Percentiles rank a stretch among this genome's conserved stretches.
Evolutionary conservation across 2,329 filamentous ascomycete species (phyloP).

Genomic region (Fusarium annulatum): DNA sequence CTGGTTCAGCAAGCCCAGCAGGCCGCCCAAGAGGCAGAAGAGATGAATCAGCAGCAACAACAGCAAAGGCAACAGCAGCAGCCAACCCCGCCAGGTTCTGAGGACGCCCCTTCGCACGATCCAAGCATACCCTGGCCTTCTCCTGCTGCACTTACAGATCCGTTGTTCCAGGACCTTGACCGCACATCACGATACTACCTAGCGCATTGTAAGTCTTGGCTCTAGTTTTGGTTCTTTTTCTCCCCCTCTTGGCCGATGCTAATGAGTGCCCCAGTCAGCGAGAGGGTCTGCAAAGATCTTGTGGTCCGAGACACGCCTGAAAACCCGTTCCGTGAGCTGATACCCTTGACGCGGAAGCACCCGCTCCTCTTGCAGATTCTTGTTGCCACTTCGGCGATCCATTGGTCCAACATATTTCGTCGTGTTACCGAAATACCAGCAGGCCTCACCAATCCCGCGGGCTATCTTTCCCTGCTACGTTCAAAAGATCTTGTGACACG

Average conservation of each 20-base stretch:
- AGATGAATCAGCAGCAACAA: constrained; percentile 19
- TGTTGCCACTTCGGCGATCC: constrained; percentile 61
- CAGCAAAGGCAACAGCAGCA: constrained; percentile 5
- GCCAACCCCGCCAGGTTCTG: background rate
- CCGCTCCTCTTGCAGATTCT: constrained; percentile 61
- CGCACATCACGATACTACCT: constrained; percentile 59
- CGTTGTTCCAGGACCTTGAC: constrained; percentile 65
- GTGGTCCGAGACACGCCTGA: constrained; percentile 59
- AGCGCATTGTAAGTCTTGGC: constrained; percentile 57
- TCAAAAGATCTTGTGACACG: constrained; percentile 53
- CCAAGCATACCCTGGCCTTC: constrained; percentile 34
- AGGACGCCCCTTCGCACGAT: constrained; percentile 8
- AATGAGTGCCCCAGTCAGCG: constrained; percentile 52
- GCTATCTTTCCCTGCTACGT: constrained; percentile 51
- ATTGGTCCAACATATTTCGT: constrained; percentile 59
- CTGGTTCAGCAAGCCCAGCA: constrained; percentile 26
- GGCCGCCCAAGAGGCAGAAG: constrained; percentile 29
- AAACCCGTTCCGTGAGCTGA: constrained; percentile 61
- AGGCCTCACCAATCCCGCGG: constrained; percentile 50
- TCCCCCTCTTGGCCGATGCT: constrained; percentile 32
- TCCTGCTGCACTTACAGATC: constrained; percentile 59
- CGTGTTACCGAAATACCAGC: constrained; percentile 48
- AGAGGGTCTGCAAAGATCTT: constrained; percentile 65
- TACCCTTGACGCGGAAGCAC: constrained; percentile 59
- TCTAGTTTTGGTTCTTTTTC: constrained; percentile 3